Evolutionary conservation across 495 filamentous ascomycete genomes (phyloP), one percentile per base, ranked within the genome.

Genomic region (Acidiella bohemica): DNA sequence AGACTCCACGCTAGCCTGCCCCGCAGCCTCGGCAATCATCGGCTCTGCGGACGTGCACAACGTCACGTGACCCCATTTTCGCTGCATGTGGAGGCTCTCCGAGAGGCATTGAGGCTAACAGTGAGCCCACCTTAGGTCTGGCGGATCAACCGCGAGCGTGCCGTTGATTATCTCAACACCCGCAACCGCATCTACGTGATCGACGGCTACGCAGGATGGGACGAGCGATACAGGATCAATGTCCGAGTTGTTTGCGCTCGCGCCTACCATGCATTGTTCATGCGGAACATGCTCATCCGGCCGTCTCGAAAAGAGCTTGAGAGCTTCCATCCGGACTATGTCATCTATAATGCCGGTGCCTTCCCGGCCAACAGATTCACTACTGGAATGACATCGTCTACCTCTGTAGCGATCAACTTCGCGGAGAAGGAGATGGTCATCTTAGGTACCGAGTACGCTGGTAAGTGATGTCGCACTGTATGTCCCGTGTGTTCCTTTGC

Each of bases 281-380:
- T 97, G 90, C 84, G 92, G 54, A 97, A 97, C 72, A 97, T 97
- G 90, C 82, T 97, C 58, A 97, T 97, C 70, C 80, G 90, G 57
- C 90, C 90, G 42, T 67, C 74, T 31, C 71, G 70, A 37, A 82
- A 88, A 63, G 86, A 96, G 72, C 77, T 97, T 29, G 76, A 92
- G 64, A 73, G 82, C 67, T 97, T 97, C 75, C 84, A 93, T 64
- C 90, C 90, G 48, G 85, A 97, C 71, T 97, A 97, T 71, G 85
- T 86, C 53, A 96, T 97, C 69, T 97, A 97, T 77, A 97, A 97
- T 58, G 92, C 90, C 49, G 90, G 90, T 44, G 82, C 80, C 33
- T 97, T 97, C 80, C 90, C 90, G 33, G 92, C 92, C 59, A 97
- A 97, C 70, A 78, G 92, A 59, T 97, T 80, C 67, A 97, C 90